Conservation (phyloP, 257 asterid genomes). For the Solanum infundibuliforme region DNA sequence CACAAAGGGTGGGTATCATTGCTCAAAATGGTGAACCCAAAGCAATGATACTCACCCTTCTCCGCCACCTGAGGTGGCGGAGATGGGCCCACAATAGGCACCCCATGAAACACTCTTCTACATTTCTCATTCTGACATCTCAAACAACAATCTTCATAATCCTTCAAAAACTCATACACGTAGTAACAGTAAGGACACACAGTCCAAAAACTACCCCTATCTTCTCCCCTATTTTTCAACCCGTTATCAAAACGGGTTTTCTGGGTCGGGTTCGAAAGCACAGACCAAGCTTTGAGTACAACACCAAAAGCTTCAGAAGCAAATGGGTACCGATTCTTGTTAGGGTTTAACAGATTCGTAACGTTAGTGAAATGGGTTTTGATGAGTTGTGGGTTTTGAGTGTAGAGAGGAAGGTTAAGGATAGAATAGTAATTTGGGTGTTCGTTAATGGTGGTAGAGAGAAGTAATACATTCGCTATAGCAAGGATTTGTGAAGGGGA, state of each 20-base stretch:
- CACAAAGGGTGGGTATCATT: not conserved
- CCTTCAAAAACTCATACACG: constrained; percentile 33
- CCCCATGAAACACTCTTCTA: constrained; percentile 34
- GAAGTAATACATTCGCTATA: constrained; percentile 22
- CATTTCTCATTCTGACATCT: constrained; percentile 47
- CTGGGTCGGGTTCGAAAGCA: not conserved
- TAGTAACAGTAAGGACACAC: constrained; percentile 53
- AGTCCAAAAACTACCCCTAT: constrained; percentile 33
- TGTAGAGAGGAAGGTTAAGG: constrained; percentile 33
- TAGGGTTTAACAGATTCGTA: constrained; percentile 27
- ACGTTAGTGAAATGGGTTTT: constrained; percentile 11
- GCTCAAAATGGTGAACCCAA: constrained; percentile 25
- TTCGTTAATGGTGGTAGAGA: constrained; percentile 17
- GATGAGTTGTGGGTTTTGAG: constrained; percentile 20
- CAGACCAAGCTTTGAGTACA: constrained; percentile 32
- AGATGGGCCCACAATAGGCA: constrained; percentile 14
- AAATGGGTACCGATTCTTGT: constrained; percentile 20
- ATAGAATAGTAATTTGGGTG: constrained; percentile 32
- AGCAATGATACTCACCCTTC: constrained; percentile 36
- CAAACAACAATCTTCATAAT: constrained; percentile 32
- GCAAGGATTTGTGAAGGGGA: constrained; percentile 26
- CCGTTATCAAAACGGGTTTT: not conserved
- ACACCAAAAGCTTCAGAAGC: constrained; percentile 30
- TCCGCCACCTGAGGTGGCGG: constrained; percentile 41
- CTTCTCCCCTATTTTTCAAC: not conserved